These are phyloP conservation scores for Backusella tarrabulga DNA, from an alignment of 192 early-diverging fungal species.

Conservation along the genomic window DNA sequence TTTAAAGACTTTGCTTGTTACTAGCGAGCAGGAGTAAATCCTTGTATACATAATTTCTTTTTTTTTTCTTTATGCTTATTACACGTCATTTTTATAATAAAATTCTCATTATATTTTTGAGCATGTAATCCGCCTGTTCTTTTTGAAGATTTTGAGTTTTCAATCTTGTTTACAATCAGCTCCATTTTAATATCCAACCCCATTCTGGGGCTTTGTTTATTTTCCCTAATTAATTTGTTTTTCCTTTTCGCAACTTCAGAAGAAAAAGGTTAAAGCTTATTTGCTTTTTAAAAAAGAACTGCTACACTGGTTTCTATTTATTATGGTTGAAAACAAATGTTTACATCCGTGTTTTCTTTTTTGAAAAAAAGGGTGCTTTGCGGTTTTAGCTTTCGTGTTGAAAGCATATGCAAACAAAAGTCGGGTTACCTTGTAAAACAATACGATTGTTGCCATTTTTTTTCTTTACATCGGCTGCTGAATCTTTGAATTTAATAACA, in stretches of 20 bases:
- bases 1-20: constrained; percentile 15
- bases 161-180: too few species aligned
- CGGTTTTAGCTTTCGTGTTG: background rate
- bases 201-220: background rate
- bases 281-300: background rate
- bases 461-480: background rate
- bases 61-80: background rate
- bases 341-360: background rate
- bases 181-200: background rate
- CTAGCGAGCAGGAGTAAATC: background rate
- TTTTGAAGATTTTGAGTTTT: background rate
- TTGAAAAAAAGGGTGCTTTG: background rate
- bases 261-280: background rate
- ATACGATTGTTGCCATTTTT: background rate
- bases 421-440: background rate
- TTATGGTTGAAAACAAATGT: background rate
- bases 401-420: background rate
- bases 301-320: too few species aligned
- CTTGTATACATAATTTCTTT: background rate
- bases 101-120: background rate
- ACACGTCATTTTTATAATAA: background rate
- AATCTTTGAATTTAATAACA: background rate
- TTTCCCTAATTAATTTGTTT: background rate
- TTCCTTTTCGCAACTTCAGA: background rate
- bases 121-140: background rate